Evolutionary conservation across 306 rosid genomes (phyloP), one percentile per base, ranked within the genome.

Genomic region (Pterocarpus santalinus): DNA sequence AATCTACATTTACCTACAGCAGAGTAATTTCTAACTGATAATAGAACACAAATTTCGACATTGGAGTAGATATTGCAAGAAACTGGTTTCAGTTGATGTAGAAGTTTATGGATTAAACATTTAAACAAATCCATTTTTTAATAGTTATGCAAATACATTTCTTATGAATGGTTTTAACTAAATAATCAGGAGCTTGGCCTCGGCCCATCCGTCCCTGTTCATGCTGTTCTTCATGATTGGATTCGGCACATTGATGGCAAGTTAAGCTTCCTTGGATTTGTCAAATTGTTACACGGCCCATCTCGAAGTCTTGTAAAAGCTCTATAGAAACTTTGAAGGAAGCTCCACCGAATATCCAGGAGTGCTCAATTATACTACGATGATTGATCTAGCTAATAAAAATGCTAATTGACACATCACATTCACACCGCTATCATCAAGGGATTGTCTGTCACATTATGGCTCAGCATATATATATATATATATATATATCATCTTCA

Each of bases 141-240:
- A 43, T 47, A 33, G 44, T 58, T 16, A 60, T 16, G 53, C 13
- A 10, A 57, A 60, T 49, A 5, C 17, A 72, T 51, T 63, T 58
- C 79, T 84, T 49, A 84, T 73, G 13, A 35, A 44, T 75, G 63
- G 39, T 43, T 57, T 60, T 68, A 7, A 77, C 65, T 64, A n/a
- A 51, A 57, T 67, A 78, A 77, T 60, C 93, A 92, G 97, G 97
- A 90, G 84, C 92, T 92, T 75, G 89, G 97, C 53, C 90, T 92
- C 1, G 84, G 97, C 71, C 97, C 97, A 51, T 86, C 94, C 5
- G 91, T 90, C 65, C 94, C 97, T 3, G 90, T 90, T 86, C 93
- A 92, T 76, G 88, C 93, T 11, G 93, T 92, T 86, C 93, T 92
- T 77, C 91, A 87, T 30, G 97, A 92, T 75, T 92, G 97, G 97